Evolutionary conservation across 2,329 filamentous ascomycete species (phyloP).

Genomic region (Berkeleyomyces rouxiae): DNA sequence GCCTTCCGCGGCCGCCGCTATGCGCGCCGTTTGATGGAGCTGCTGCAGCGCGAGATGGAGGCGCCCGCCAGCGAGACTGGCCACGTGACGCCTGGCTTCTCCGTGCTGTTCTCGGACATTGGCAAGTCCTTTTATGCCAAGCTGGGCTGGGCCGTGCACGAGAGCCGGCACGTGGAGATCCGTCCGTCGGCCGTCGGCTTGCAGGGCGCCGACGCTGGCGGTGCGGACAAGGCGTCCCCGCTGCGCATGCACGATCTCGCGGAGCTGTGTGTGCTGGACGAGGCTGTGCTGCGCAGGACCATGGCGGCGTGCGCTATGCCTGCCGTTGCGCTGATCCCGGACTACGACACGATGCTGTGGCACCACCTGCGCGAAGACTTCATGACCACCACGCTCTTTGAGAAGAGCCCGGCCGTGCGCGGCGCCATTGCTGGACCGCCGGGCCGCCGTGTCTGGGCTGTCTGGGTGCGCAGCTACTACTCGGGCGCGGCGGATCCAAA

Average conservation of each 20-base stretch:
- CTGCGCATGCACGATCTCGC: conserved; percentile 45
- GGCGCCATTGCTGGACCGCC: conserved; percentile 46
- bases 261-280: conserved; percentile 46
- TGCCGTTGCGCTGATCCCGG: conserved; percentile 31
- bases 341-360: conserved; percentile 54
- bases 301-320: conserved; percentile 30
- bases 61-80: conserved; percentile 17
- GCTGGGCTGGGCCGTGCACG: conserved; percentile 60
- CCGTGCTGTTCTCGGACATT: conserved; percentile 73
- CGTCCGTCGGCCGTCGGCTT: conserved; percentile 21
- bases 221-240: conserved; percentile 16
- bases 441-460: conserved; percentile 45
- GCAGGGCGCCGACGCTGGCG: conserved; percentile 14
- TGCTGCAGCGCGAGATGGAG: conserved; percentile 21
- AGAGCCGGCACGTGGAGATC: conserved; percentile 56
- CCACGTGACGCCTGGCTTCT: conserved; percentile 38
- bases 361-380: conserved; percentile 70
- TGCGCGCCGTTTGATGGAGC: conserved; percentile 55
- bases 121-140: conserved; percentile 66
- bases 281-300: conserved; percentile 38
- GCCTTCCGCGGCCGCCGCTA: conserved; percentile 57
- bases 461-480: conserved; percentile 55
- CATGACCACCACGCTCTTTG: conserved; percentile 46
- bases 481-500: conserved; percentile 30
- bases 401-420: conserved; percentile 38